phyloP scores from a whole-genome alignment of 371 early-diverging fungal genomes.

The Mortierella polycephala region DNA sequence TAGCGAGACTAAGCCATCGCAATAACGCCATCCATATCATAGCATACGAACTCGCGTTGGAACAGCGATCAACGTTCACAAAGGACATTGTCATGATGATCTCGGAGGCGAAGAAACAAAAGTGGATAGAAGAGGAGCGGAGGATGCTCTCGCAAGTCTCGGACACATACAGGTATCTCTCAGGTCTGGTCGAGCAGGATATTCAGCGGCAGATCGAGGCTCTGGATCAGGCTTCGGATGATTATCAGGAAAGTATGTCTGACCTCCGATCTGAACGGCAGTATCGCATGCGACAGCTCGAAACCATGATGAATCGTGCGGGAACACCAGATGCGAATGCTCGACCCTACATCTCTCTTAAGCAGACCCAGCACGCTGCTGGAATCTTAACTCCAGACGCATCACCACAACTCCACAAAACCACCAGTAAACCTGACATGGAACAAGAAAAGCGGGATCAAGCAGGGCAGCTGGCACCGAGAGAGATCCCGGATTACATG shows the following conservation, averaged over 20 bases:
- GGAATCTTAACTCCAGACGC: slow-evolving; percentile 15
- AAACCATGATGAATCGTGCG: slow-evolving; percentile 28
- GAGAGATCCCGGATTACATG: slow-evolving; percentile 45
- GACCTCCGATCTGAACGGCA: slow-evolving; percentile 24
- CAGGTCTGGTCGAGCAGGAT: slow-evolving; percentile 67
- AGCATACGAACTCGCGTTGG: slow-evolving; percentile 49
- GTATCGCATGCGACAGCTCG: slow-evolving; percentile 30
- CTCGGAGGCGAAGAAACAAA: slow-evolving; percentile 49
- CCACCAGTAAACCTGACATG: neutral
- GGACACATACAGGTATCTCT: slow-evolving; percentile 71
- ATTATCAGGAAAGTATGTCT: slow-evolving; percentile 20
- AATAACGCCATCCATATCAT: neutral
- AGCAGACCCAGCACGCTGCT: neutral
- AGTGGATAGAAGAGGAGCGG: slow-evolving; percentile 74
- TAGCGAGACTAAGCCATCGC: too few species aligned
- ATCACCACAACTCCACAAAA: slow-evolving; percentile 11
- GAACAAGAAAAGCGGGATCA: neutral
- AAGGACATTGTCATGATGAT: slow-evolving; percentile 43
- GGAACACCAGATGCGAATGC: slow-evolving; percentile 22
- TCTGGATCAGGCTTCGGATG: slow-evolving; percentile 15
- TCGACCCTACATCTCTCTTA: slow-evolving; percentile 15
- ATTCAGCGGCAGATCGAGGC: slow-evolving; percentile 30
- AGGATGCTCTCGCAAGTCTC: slow-evolving; percentile 68
- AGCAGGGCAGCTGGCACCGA: slow-evolving; percentile 3
- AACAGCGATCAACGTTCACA: slow-evolving; percentile 32